Percentiles rank a stretch among this genome's conserved stretches.
Evolutionary conservation across 345 rosid species (phyloP).

Genomic region (Iberis pinnata): DNA sequence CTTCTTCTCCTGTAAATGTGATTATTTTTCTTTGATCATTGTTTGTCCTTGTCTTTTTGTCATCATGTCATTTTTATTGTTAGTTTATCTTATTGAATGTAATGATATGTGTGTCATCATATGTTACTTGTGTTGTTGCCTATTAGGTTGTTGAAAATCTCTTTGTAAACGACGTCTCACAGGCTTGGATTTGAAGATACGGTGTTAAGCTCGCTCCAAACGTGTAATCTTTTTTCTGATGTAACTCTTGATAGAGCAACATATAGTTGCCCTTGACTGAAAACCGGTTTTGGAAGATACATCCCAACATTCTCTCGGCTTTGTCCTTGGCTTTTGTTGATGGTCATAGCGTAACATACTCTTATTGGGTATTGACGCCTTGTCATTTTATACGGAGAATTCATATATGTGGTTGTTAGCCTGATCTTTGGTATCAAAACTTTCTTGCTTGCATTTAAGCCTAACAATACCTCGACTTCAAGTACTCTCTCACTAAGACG

Average conservation of each 20-base stretch:
- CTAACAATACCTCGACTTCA: background rate
- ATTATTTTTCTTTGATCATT: too few species aligned
- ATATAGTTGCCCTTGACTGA: background rate
- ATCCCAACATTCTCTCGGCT: background rate
- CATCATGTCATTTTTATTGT: too few species aligned
- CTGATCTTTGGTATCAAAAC: background rate
- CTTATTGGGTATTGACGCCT: background rate
- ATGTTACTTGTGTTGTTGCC: too few species aligned
- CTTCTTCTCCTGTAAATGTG: too few species aligned
- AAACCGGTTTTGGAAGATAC: background rate
- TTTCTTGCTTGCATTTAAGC: background rate
- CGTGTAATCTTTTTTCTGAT: background rate
- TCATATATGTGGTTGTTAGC: background rate
- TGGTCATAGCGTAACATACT: background rate
- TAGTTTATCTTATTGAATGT: too few species aligned
- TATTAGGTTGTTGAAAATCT: too few species aligned
- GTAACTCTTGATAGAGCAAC: background rate
- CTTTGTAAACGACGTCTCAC: too few species aligned
- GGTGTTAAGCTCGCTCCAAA: background rate
- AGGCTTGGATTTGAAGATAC: too few species aligned
- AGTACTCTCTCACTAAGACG: background rate
- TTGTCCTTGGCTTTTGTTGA: background rate
- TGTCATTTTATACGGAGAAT: background rate
- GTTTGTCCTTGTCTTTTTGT: too few species aligned
- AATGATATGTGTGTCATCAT: too few species aligned